phyloP scores from a whole-genome alignment of 2,329 filamentous ascomycete genomes.

The Colletotrichum sp. region DNA sequence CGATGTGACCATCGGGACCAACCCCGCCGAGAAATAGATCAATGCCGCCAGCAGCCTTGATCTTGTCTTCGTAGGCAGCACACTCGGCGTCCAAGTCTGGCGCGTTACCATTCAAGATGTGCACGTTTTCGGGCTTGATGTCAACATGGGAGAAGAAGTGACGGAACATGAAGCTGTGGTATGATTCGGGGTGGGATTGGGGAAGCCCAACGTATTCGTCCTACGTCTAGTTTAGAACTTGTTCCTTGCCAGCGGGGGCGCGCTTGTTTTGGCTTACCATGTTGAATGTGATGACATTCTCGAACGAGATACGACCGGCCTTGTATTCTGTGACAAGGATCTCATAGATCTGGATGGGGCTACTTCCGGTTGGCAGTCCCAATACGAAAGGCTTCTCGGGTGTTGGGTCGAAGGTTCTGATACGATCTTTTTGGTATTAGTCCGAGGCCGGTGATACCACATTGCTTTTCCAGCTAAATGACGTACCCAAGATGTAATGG shows the following conservation, averaged over 20 bases:
- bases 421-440: slow-evolving; percentile 43
- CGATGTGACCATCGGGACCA: slow-evolving; percentile 79
- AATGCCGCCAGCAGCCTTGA: slow-evolving; percentile 72
- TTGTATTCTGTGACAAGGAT: slow-evolving; percentile 68
- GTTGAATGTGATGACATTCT: slow-evolving; percentile 80
- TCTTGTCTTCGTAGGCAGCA: slow-evolving; percentile 74
- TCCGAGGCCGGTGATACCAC: too few relatives aligned
- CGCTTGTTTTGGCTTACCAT: slow-evolving; percentile 51
- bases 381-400: slow-evolving; percentile 26
- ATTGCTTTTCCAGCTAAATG: rapidly evolving
- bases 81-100: slow-evolving; percentile 73
- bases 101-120: slow-evolving; percentile 78
- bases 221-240: slow-evolving; percentile 26
- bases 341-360: slow-evolving; percentile 37
- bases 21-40: slow-evolving; percentile 81
- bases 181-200: slow-evolving; percentile 76
- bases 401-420: slow-evolving; percentile 24
- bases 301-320: slow-evolving; percentile 46
- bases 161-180: slow-evolving; percentile 85
- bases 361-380: slow-evolving; percentile 27
- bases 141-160: slow-evolving; percentile 80
- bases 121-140: slow-evolving; percentile 70
- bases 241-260: neutral
- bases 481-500: slow-evolving; percentile 73
- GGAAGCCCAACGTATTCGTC: slow-evolving; percentile 79